Percentiles rank a stretch among this genome's conserved stretches.
Evolutionary conservation across 2,329 filamentous ascomycete species (phyloP).

Genomic region (Tolypocladium ophioglossoides): DNA sequence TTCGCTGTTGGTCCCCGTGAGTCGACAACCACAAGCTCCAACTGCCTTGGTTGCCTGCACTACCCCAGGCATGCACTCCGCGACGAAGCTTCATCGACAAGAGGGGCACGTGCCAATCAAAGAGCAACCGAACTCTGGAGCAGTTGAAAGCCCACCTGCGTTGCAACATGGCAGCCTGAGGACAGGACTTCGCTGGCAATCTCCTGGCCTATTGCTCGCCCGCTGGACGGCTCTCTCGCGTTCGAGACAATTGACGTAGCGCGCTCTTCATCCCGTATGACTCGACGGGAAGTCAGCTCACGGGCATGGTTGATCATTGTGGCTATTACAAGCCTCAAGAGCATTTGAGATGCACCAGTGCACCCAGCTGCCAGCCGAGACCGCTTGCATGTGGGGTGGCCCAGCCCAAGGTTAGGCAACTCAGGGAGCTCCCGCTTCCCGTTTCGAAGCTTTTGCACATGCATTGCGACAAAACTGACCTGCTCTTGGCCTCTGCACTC

Average conservation of each 20-base stretch:
- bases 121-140: neutral
- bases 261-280: neutral
- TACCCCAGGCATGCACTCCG: neutral
- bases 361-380: neutral
- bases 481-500: neutral
- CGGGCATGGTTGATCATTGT: neutral
- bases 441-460: slow-evolving; percentile 2
- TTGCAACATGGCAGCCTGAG: neutral
- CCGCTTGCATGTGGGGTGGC: slow-evolving; percentile 5
- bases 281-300: neutral
- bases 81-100: neutral
- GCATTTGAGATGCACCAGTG: neutral
- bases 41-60: neutral
- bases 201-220: neutral
- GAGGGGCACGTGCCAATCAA: neutral
- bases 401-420: slow-evolving; percentile 1
- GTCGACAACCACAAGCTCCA: neutral
- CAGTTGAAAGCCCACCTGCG: neutral
- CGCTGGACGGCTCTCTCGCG: neutral
- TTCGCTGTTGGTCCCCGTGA: neutral
- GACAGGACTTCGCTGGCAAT: neutral
- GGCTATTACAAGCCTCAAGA: neutral
- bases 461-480: slow-evolving; percentile 2
- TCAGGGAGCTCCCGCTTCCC: neutral
- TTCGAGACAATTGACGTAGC: neutral